Evolutionary conservation across 306 rosid species (phyloP), one percentile per base, ranked within the genome.

Genomic region (Lotus japonicus): DNA sequence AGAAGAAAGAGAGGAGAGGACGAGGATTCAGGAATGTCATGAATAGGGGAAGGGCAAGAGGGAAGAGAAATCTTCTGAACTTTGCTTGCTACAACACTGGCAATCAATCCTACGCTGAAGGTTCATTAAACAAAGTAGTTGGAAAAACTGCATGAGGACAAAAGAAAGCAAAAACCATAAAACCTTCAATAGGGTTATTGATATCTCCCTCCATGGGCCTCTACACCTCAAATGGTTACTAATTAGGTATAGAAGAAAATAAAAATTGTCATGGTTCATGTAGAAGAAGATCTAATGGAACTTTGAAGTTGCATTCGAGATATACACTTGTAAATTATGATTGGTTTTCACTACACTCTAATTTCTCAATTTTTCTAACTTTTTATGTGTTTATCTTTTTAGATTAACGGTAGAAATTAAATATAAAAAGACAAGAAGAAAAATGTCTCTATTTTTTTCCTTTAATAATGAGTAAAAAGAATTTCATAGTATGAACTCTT

Each of bases 1-100:
- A 31, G 39, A 82, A 70, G 75, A 84, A 68, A 52, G 83, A 58
- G 4, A 52, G 86, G 33, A 68, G 42, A 48, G 78, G 73, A 56
- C 23, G 61, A 14, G 65, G 80, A 52, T 16, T 80, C 17, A 80
- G 14, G 54, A 70, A 18, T 39, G 76, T 9, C 12, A 54, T 75
- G 10, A 16, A 53, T 0, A 78, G 33, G 43, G 62, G 73, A 39
- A 66, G 16, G 41, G 11, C 43, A 43, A 68, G 7, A 13, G 80
- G 81, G 12, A 74, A 11, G 26, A 80, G 31, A 63, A 79, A 77
- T n/a, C 23, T 64, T 64, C 51, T 64, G 5, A 71, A 35, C 36
- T 53, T 61, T 3, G 58, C 49, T 60, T 71, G 70, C 33, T 64
- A 73, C 28, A 69, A 53, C 41, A 36, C 56, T 31, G 60, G 21